Percentiles rank a stretch among this genome's conserved stretches.
phyloP scores from a whole-genome alignment of 305 asterid genomes.

The Galium porrigens region DNA sequence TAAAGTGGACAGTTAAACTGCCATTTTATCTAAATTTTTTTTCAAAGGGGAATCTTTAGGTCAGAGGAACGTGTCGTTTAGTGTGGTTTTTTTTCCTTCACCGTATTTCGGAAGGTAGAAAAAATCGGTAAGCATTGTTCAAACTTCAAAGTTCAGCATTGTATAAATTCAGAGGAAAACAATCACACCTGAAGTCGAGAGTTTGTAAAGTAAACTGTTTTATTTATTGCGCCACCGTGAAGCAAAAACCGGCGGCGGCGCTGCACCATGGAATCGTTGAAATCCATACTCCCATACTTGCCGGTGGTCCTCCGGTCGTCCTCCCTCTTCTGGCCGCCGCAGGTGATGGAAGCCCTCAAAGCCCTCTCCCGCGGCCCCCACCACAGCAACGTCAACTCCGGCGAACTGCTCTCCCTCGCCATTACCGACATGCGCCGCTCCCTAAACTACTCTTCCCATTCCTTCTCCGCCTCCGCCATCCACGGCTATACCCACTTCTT shows the following conservation, averaged over 20 bases:
- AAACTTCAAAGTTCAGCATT: background rate
- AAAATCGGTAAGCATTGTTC: background rate
- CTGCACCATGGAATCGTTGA: slow-evolving; percentile 20
- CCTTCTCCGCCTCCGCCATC: slow-evolving; percentile 33
- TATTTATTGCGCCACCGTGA: background rate
- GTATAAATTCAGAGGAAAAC: background rate
- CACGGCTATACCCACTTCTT: slow-evolving; percentile 51
- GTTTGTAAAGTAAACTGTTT: background rate
- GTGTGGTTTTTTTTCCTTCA: too few species aligned
- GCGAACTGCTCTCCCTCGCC: slow-evolving; percentile 45
- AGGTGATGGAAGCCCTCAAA: slow-evolving; percentile 39
- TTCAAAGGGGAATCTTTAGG: too few species aligned
- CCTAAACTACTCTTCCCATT: slow-evolving; percentile 19
- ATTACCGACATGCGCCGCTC: slow-evolving; percentile 43
- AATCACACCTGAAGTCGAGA: background rate
- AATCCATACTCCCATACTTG: slow-evolving; percentile 44
- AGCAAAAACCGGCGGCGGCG: background rate
- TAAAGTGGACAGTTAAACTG: too few species aligned
- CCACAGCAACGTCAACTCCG: slow-evolving; percentile 56
- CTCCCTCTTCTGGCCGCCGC: slow-evolving; percentile 47
- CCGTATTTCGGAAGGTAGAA: too few species aligned
- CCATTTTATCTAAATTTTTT: too few species aligned
- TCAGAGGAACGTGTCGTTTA: too few species aligned
- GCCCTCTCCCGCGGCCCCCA: slow-evolving; percentile 43
- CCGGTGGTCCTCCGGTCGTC: slow-evolving; percentile 43